phyloP scores from a whole-genome alignment of 306 rosid species.

The Vicia sativa region DNA sequence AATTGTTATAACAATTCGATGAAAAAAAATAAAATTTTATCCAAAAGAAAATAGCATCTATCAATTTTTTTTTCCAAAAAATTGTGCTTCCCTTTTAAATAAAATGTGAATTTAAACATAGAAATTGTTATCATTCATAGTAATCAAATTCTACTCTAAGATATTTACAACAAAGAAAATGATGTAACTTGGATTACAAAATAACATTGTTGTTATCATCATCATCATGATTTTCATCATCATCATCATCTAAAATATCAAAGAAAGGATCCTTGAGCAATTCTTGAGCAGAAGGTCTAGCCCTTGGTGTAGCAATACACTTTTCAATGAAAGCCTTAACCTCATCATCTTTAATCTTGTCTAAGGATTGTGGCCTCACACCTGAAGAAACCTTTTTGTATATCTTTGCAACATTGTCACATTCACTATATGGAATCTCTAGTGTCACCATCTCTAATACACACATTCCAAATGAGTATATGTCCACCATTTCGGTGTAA shows the following conservation, averaged over 20 bases:
- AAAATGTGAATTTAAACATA: too few species aligned
- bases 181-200: not conserved
- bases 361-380: slow-evolving; percentile 64
- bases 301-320: slow-evolving; percentile 70
- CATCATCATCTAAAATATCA: slow-evolving; percentile 45
- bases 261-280: slow-evolving; percentile 75
- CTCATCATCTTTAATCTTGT: slow-evolving; percentile 56
- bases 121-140: too few species aligned
- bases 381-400: slow-evolving; percentile 81
- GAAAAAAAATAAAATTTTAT: too few species aligned
- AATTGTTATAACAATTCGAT: too few species aligned
- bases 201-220: not conserved
- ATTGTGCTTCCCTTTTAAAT: too few species aligned
- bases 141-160: too few species aligned
- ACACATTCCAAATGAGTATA: slow-evolving; percentile 91
- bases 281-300: slow-evolving; percentile 74
- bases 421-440: slow-evolving; percentile 86
- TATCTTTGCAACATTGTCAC: slow-evolving; percentile 78
- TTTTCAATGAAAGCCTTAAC: slow-evolving; percentile 72
- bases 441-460: slow-evolving; percentile 82
- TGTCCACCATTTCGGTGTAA: slow-evolving; percentile 86
- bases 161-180: too few species aligned
- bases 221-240: slow-evolving; percentile 47
- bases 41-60: too few species aligned
- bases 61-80: too few species aligned